Base-by-base conservation (phyloP, 768 basidiomycete genomes). In the Macrocybe gigantea region DNA sequence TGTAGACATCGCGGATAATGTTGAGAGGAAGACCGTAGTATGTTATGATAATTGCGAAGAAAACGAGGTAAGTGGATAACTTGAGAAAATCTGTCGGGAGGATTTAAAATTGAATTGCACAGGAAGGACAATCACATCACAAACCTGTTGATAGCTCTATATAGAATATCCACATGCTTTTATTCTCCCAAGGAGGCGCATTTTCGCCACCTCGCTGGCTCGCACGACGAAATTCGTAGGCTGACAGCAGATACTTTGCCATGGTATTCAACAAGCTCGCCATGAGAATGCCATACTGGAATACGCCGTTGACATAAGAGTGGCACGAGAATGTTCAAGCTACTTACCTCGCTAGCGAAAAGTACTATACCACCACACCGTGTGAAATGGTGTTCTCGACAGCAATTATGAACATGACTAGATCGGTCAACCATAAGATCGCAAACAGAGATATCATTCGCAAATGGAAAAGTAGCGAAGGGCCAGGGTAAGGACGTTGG, bases 131-230 rank as follows among this genome's bases (percentile, higher is more conserved):
- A 33, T 33, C 10, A 10, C 14, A 45, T 43, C 13, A 66, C 81
- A 41, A 53, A 94, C 95, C 93, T 37, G 93, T 94, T 29, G 76
- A 73, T 45, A 98, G 69, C 60, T 98, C 96, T 49, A 97, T 82
- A 61, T 97, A 98, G 70, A 96, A 97, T 7, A 88, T 73, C 75
- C 83, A 94, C 84, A 97, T 94, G 71, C 90, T 93, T 74, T 97
- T 98, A 60, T 93, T 87, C 65, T 99, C 94, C 96, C 96, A 98
- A 41, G 85, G 80, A 53, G 93, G 85, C 1, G 88, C 83, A 63
- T 86, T 87, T 64, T 88, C 89, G 31, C 88, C 88, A 34, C 90
- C 90, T 48, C 85, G 68, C 45, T 73, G 71, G 41, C 82, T 78
- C 2, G 93, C 92, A 15, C 91, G 77, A 30, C 89, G 75, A 41